Conservation (phyloP, 108 stramenopile species). For the Nitzschia sp. region DNA sequence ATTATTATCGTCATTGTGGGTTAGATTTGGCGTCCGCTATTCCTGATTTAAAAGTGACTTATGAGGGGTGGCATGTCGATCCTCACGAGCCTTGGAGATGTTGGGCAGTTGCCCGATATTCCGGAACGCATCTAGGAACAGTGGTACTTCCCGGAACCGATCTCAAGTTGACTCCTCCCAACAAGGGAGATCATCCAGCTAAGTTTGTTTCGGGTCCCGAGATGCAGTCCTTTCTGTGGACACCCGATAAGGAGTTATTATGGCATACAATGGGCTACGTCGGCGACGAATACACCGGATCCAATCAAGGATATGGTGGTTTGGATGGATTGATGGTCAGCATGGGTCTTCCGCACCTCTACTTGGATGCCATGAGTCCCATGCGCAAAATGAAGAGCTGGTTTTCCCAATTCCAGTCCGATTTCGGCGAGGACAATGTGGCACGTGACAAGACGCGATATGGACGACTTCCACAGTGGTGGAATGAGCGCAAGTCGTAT, state of each 20-base stretch:
- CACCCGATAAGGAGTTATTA: slow-evolving; percentile 21
- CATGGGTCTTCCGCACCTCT: slow-evolving; percentile 32
- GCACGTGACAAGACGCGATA: slow-evolving; percentile 10
- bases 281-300: slow-evolving; percentile 31
- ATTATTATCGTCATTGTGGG: slow-evolving; percentile 26
- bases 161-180: slow-evolving; percentile 25
- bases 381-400: slow-evolving; percentile 21
- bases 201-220: slow-evolving; percentile 29
- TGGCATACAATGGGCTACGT: slow-evolving; percentile 33
- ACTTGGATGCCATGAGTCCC: slow-evolving; percentile 26
- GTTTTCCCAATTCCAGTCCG: slow-evolving; percentile 32
- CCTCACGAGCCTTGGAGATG: slow-evolving; percentile 32
- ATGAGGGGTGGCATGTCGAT: slow-evolving; percentile 40
- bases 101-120: slow-evolving; percentile 32
- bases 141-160: slow-evolving; percentile 20
- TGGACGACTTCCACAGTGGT: slow-evolving; percentile 32
- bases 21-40: slow-evolving; percentile 31
- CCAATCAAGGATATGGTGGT: slow-evolving; percentile 28
- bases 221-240: slow-evolving; percentile 36
- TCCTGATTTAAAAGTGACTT: slow-evolving; percentile 32
- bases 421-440: background rate
- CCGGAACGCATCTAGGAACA: slow-evolving; percentile 36
- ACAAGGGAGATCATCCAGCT: slow-evolving; percentile 2
- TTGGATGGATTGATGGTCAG: slow-evolving; percentile 29
- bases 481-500: slow-evolving; percentile 30